Conservation (phyloP, 2,329 filamentous ascomycete species). For the Basipetospora chlamydospora region DNA sequence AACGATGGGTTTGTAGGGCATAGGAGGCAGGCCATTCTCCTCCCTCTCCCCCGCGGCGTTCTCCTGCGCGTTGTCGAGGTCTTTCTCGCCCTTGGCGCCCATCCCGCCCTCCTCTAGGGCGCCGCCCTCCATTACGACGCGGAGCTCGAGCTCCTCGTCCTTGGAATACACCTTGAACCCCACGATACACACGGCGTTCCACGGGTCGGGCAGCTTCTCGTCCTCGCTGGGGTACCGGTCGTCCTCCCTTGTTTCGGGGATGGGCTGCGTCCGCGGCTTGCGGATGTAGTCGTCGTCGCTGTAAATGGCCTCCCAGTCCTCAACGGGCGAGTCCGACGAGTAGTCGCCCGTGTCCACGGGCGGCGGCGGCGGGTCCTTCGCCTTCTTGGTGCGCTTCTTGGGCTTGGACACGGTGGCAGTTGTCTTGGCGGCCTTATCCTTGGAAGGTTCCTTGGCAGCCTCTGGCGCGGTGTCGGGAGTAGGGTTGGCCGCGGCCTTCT, state of each 20-base stretch:
- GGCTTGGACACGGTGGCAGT: background rate
- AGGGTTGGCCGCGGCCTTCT: slow-evolving; percentile 5
- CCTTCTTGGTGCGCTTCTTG: slow-evolving; percentile 10
- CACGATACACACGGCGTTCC: slow-evolving; percentile 49
- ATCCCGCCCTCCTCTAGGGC: slow-evolving; percentile 39
- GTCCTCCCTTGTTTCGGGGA: slow-evolving; percentile 17
- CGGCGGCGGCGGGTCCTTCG: slow-evolving; percentile 3
- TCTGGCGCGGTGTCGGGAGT: slow-evolving; percentile 10
- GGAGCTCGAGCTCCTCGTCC: slow-evolving; percentile 37
- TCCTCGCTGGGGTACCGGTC: slow-evolving; percentile 39
- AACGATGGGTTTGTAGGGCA: slow-evolving; percentile 2
- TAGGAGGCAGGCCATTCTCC: background rate
- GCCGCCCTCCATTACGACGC: slow-evolving; percentile 40
- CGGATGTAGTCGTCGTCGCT: slow-evolving; percentile 42
- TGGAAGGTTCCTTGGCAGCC: slow-evolving; percentile 9
- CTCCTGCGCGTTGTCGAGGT: slow-evolving; percentile 41
- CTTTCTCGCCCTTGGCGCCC: slow-evolving; percentile 39
- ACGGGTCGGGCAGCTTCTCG: slow-evolving; percentile 39
- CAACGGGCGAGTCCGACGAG: slow-evolving; percentile 44
- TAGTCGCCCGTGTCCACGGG: slow-evolving; percentile 31
- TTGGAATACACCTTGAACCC: slow-evolving; percentile 48
- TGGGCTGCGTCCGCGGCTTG: slow-evolving; percentile 28
- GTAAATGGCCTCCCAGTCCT: slow-evolving; percentile 45
- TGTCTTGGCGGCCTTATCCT: slow-evolving; percentile 2
- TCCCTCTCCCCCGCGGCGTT: slow-evolving; percentile 30